Base-by-base conservation (phyloP, 306 rosid species). In the Prunus mira region DNA sequence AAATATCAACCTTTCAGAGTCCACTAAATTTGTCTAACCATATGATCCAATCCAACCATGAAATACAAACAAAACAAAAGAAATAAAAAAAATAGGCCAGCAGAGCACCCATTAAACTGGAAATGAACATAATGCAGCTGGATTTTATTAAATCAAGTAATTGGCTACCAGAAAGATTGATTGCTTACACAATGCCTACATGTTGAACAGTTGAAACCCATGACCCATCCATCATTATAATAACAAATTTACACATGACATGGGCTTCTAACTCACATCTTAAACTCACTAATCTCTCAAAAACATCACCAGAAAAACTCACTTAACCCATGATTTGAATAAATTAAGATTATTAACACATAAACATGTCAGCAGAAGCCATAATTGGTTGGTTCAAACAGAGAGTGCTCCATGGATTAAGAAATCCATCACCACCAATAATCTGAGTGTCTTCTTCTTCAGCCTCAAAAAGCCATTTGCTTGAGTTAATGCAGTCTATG, bases 401-500 rank as follows among this genome's bases (percentile, higher is more conserved):
- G 14, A 68, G 45, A 15, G 25, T 5, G 27, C 72, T 52, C 85
- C 85, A 82, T 38, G 82, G 67, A 55, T 78, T 74, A 25, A 56
- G 65, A 55, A 76, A 69, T 34, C 81, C 85, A 57, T 81, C 80
- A 72, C 64, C 56, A 25, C 58, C 78, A 57, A 70, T 28, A 3
- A 9, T 50, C 10, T 3, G 43, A 69, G 34, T 50, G 24, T 81
- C 76, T 46, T 73, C 64, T 12, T 28, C 64, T n/a, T 73, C 82
- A 61, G 12, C 5, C 3, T 71, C 75, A 18, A 71, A 19, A 17
- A 74, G 57, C 78, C 69, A 46, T 62, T 57, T 82, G 75, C 78
- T 85, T 67, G 95, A 86, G 79, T 88, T 83, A 0, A 90, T 87
- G 52, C 52, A 89, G 11, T 52, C 27, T 3, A 86, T 75, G 62